phyloP scores from a whole-genome alignment of 1,284 basidiomycete species.

The Salmacisia buchloeana region DNA sequence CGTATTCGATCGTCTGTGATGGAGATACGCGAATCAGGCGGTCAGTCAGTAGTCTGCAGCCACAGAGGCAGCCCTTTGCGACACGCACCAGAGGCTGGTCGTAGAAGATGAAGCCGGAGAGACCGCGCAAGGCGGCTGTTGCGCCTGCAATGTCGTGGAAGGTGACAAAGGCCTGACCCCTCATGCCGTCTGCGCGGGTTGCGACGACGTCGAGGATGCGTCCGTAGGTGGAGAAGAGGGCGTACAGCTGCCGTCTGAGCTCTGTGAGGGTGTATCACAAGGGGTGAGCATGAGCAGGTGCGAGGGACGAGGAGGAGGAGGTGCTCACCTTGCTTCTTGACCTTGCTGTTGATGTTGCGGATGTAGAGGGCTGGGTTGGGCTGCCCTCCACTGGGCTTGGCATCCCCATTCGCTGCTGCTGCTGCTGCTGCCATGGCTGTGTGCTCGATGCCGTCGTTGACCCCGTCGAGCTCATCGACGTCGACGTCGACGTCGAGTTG shows the following conservation, averaged over 20 bases:
- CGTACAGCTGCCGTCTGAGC: constrained; percentile 73
- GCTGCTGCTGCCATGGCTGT: neutral
- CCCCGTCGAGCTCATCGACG: neutral
- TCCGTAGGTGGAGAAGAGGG: constrained; percentile 88
- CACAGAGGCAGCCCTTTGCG: neutral
- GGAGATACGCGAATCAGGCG: neutral
- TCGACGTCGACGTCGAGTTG: neutral
- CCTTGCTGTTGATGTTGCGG: constrained; percentile 87
- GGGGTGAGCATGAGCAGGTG: constrained; percentile 1
- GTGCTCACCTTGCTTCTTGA: constrained; percentile 75
- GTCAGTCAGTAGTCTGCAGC: neutral
- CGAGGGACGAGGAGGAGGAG: no score
- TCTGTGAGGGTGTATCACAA: constrained; percentile 55
- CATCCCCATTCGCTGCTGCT: neutral
- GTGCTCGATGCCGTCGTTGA: neutral
- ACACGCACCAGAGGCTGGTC: constrained; percentile 75
- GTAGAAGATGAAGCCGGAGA: constrained; percentile 87
- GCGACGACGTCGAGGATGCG: constrained; percentile 89
- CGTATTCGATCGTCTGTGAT: constrained; percentile 64
- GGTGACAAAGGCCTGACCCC: constrained; percentile 93
- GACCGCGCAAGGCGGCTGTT: constrained; percentile 81
- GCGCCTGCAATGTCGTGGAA: constrained; percentile 82
- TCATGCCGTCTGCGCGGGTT: constrained; percentile 77
- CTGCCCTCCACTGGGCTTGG: neutral
- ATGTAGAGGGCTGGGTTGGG: constrained; percentile 87